Evolutionary conservation across 2,329 filamentous ascomycete genomes (phyloP).

Genomic region (Colletotrichum tofieldiae): DNA sequence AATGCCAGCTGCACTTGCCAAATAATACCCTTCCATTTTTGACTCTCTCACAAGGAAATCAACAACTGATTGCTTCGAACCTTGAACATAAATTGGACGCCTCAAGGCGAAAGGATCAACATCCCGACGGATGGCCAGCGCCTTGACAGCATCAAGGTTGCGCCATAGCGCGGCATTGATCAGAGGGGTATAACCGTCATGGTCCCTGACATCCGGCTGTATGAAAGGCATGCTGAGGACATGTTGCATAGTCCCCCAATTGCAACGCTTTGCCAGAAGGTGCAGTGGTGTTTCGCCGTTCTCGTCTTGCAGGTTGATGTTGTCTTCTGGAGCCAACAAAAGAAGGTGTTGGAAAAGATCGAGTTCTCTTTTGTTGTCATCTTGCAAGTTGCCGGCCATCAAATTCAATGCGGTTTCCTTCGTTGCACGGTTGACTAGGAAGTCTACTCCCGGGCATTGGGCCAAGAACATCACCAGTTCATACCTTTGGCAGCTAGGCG

Average conservation of each 20-base stretch:
- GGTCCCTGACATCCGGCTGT: background rate
- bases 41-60: background rate
- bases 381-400: too few species aligned
- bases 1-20: too few species aligned
- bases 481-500: too few species aligned
- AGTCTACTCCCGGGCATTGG: background rate
- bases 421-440: background rate
- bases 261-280: rapidly evolving
- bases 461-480: background rate
- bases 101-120: background rate
- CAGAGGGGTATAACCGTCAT: background rate
- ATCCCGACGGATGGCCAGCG: background rate
- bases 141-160: background rate
- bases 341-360: background rate
- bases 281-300: background rate
- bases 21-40: too few species aligned
- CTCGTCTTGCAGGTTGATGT: background rate
- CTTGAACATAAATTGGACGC: background rate
- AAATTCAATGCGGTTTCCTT: background rate
- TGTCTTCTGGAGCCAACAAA: background rate
- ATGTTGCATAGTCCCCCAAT: background rate
- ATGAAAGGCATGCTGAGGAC: background rate
- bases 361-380: rapidly evolving
- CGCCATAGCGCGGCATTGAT: background rate
- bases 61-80: background rate